These are phyloP conservation scores for Blastocladiella emersonii DNA, from an alignment of 371 early-diverging fungal genomes.

Conservation along the genomic window DNA sequence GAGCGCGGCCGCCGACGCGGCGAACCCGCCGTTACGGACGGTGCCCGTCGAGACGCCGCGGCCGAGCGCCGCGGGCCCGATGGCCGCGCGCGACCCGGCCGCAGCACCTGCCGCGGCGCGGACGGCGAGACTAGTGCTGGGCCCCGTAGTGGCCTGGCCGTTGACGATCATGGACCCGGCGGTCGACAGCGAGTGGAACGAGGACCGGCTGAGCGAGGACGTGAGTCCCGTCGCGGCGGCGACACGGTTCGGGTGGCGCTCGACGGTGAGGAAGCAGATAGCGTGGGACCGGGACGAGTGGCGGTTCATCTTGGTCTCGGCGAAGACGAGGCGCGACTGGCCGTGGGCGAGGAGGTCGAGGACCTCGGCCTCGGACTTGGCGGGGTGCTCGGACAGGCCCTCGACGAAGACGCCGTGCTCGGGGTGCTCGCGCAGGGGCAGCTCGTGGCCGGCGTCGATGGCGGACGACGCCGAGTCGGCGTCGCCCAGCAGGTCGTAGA, in stretches of 20 bases:
- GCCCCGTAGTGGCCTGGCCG: too few species aligned
- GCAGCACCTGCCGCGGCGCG: too few species aligned
- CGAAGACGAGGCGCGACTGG: background rate
- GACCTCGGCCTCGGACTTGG: background rate
- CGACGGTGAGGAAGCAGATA: background rate
- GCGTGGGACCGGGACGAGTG: conserved; percentile 2
- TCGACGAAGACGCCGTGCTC: background rate
- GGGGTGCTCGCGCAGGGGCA: conserved; percentile 1
- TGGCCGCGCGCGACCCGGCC: too few species aligned
- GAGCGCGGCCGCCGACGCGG: too few species aligned
- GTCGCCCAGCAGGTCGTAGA: background rate
- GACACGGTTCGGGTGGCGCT: background rate
- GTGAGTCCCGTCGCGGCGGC: background rate
- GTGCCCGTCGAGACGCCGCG: background rate
- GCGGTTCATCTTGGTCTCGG: conserved; percentile 5
- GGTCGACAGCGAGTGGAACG: background rate
- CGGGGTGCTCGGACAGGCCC: background rate
- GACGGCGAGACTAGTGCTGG: too few species aligned
- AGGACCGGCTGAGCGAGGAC: background rate
- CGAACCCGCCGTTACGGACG: background rate
- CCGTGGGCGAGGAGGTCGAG: background rate
- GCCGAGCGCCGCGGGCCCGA: too few species aligned
- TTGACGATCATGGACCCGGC: too few species aligned
- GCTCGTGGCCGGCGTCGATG: background rate
- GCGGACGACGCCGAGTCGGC: background rate